Base-by-base conservation (phyloP, 2,329 filamentous ascomycete genomes). In the Fusarium transvaalense region DNA sequence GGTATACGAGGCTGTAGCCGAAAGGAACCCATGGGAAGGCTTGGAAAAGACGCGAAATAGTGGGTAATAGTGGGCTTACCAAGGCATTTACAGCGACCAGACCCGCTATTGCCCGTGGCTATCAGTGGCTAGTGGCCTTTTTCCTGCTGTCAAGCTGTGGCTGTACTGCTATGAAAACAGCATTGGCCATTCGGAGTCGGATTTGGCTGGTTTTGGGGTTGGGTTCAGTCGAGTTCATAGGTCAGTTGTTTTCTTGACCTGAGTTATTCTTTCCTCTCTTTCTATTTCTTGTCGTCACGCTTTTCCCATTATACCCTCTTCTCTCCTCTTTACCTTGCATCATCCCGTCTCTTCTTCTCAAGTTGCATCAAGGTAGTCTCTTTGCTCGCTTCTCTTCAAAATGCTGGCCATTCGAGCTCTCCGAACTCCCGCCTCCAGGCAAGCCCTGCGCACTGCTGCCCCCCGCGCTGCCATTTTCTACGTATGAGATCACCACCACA, bases 361-460 rank as follows among this genome's bases (percentile, higher is more conserved):
- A 73, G 55, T 66, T 61, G 51, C 57, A 56, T 37, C 35, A 56
- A 56, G 57, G 61, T 55, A 55, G 48, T 61, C 56, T 53, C 43
- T 56, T 47, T 64, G 57, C 50, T 66, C 56, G 61, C 65, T 71
- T 66, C 68, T 58, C 71, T 74, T 82, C 86, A 91, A 79, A 78
- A 97, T 97, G 94, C 86, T 97, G 83, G 90, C 92, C 82, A 85
- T 92, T 80, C 91, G 93, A 83, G 89, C 90, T 76, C 88, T 94
- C 81, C 89, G 90, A 81, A 88, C 88, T 77, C 91, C 92, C 78
- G 88, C 89, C 81, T 88, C 92, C 81, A 83, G 87, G 82, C 92
- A 97, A 85, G 92, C 89, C 86, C 84, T 94, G 81, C 90, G 91
- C 81, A 86, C 88, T 77, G 86, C 88, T 77, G 86, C 88, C 77